These are phyloP conservation scores for Ananas comosus DNA, from an alignment of 176 grass and related monocot species.

Conservation along the genomic window DNA sequence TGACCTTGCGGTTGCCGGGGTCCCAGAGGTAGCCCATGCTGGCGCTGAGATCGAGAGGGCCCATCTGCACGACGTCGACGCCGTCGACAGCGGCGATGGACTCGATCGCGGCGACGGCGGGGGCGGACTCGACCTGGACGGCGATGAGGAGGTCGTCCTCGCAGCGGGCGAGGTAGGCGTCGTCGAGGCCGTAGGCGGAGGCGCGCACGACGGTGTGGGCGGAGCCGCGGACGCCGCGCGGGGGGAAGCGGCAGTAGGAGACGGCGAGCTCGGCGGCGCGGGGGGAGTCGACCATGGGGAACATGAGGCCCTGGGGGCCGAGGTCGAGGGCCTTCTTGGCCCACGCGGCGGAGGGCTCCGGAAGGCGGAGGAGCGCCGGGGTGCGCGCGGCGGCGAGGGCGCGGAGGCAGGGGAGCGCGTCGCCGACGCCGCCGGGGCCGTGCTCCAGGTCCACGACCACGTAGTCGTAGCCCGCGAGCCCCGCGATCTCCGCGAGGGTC, in stretches of 20 bases:
- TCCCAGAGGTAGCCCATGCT: conserved; percentile 96
- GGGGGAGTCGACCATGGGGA: conserved; percentile 52
- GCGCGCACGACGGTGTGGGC: conserved; percentile 84
- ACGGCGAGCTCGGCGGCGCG: conserved; percentile 43
- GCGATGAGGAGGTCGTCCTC: conserved; percentile 82
- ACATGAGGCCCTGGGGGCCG: conserved; percentile 76
- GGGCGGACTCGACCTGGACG: conserved; percentile 64
- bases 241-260: conserved; percentile 58
- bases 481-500: conserved; percentile 68
- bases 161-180: conserved; percentile 70
- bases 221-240: conserved; percentile 68
- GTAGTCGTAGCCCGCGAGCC: conserved; percentile 88
- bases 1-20: conserved; percentile 82
- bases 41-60: conserved; percentile 75
- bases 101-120: conserved; percentile 51
- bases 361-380: conserved; percentile 61
- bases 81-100: conserved; percentile 76
- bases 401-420: conserved; percentile 71
- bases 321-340: conserved; percentile 94
- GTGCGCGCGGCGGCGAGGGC: conserved; percentile 69
- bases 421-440: conserved; percentile 64
- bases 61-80: conserved; percentile 80
- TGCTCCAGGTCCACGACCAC: conserved; percentile 90
- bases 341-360: conserved; percentile 55
- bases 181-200: conserved; percentile 78